Evolutionary conservation across 305 asterid genomes (phyloP).

Genomic region (Fraxinus baroniana): DNA sequence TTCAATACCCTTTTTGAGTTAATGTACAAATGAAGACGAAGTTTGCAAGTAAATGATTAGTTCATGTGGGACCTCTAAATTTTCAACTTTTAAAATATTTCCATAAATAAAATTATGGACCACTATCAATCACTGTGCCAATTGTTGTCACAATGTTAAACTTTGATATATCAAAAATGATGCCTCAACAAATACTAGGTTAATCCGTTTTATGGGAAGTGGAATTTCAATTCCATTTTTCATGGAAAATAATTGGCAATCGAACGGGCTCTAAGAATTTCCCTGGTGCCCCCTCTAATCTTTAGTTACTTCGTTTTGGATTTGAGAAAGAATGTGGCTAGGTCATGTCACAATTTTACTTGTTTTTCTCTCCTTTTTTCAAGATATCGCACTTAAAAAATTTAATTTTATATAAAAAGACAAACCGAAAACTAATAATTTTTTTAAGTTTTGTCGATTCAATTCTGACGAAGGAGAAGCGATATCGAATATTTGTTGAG

Average conservation of each 20-base stretch:
- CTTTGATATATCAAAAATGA: conserved; percentile 16
- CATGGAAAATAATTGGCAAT: no score
- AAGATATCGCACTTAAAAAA: not conserved
- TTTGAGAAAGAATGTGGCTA: no score
- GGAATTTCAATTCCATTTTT: no score
- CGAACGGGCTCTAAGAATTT: not conserved
- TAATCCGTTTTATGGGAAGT: no score
- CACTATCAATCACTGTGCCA: conserved; percentile 20
- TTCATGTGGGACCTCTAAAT: conserved; percentile 29
- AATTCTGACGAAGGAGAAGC: not conserved
- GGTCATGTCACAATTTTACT: not conserved
- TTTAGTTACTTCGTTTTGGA: not conserved
- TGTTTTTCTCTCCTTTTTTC: not conserved
- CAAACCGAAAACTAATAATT: no score
- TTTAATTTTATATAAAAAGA: no score
- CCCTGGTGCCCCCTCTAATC: not conserved
- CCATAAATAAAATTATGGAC: conserved; percentile 11
- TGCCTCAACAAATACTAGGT: not conserved
- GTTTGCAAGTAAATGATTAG: conserved; percentile 7
- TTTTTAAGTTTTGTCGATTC: not conserved
- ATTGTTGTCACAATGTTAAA: conserved; percentile 30
- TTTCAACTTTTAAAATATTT: conserved; percentile 21
- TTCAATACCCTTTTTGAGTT: conserved; percentile 10
- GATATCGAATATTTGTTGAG: not conserved
- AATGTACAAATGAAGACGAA: not conserved